Base-by-base conservation (phyloP, 1,139 yeast species). In the Candida mesenterica region DNA sequence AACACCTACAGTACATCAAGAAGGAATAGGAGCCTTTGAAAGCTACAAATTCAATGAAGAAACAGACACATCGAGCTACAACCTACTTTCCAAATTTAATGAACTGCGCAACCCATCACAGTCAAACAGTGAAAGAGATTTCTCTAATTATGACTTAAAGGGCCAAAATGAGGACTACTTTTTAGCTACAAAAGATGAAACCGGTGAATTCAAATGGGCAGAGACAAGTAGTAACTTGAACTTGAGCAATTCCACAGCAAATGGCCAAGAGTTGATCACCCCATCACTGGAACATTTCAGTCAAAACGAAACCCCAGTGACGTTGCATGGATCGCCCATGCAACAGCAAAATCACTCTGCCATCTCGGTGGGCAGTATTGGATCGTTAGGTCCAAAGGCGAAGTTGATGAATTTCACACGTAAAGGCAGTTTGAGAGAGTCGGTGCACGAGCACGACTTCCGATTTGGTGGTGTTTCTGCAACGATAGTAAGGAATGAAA, bases 341-440 rank as follows among this genome's bases (percentile, higher is more conserved):
- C 9, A 12, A 13, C 19, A 15, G 7, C 15, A 24, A 24, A 31
- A 24, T n/a, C 16, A 13, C 16, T 25, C 29, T 9, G 23, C n/a
- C n/a, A 16, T 18, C 12, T 37, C 40, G 14, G 22, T 30, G 18
- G 30, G 20, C 5, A 22, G 31, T 1, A 12, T 29, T 7, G 30
- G 37, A 18, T 35, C 46, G n/a, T 29, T 39, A 16, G 34, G 28
- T 16, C 33, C 45, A 16, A 58, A 59, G 32, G 79, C 78, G 9
- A 72, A 75, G 48, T 57, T 76, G 41, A 78, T 76, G 32, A 75
- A 75, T 37, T 75, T 76, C 45, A 72, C 78, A 6, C 58, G 77
- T 48, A 68, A 68, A 44, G 73, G 72, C 20, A 65, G 75, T 49
- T 58, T 63, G 47, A 57, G 68, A 43, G 71, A 70, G 40, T 61